A percentile compares a stretch with the other conserved stretches of the same genome.
Conservation (phyloP, 768 basidiomycete genomes). For the Mycena haematopus region DNA sequence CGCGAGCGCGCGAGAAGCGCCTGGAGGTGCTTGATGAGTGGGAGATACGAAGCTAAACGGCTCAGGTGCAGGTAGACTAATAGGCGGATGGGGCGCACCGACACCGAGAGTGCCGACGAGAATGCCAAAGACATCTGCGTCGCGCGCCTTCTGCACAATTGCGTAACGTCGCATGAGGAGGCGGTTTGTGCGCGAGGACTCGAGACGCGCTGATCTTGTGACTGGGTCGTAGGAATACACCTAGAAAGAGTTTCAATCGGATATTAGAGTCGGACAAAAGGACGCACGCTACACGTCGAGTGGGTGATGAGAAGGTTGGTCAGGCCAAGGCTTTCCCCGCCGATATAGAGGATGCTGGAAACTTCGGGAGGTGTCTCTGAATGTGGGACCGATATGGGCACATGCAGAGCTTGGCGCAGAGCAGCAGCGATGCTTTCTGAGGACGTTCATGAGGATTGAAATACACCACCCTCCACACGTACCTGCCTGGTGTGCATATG, state of each 20-base stretch:
- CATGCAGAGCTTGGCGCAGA: constrained; percentile 37
- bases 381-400: constrained; percentile 18
- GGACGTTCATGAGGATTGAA: constrained; percentile 3
- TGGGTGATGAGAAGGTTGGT: constrained; percentile 90
- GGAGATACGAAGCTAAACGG: constrained; percentile 84
- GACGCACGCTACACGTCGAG: constrained; percentile 62
- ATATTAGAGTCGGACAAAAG: not conserved
- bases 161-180: constrained; percentile 92
- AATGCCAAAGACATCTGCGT: constrained; percentile 94
- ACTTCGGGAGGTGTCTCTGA: constrained; percentile 13
- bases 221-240: constrained; percentile 80
- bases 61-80: no score
- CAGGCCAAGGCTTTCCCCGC: constrained; percentile 78
- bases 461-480: constrained; percentile 13
- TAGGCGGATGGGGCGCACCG: no score
- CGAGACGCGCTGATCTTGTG: constrained; percentile 51
- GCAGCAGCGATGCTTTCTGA: constrained; percentile 21
- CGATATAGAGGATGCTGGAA: constrained; percentile 61
- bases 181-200: constrained; percentile 76
- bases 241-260: constrained; percentile 43
- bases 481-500: constrained; percentile 75
- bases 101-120: constrained; percentile 94
- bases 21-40: constrained; percentile 85
- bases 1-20: constrained; percentile 63
- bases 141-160: constrained; percentile 83